Base-by-base conservation (phyloP, 345 rosid species). In the Eucalyptus sp. region DNA sequence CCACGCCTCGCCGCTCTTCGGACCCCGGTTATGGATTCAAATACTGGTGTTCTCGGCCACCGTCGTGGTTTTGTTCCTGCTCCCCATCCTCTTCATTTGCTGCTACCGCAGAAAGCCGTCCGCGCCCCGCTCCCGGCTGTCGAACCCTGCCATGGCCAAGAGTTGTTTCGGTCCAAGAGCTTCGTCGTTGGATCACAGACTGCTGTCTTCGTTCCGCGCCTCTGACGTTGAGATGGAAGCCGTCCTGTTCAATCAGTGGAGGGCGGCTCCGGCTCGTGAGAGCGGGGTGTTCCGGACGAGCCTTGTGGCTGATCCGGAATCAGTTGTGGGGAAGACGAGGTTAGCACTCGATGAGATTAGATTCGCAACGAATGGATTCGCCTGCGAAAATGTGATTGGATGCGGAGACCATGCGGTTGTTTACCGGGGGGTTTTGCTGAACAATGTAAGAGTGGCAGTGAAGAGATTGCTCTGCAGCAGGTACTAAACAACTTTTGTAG, bases 1-100 rank as follows among this genome's bases (percentile, higher is more conserved):
- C 64, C 94, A 90, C 48, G 93, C 94, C 83, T 88, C 94, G 4
- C 88, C 94, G 5, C 90, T 95, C 49, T 93, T 95, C 14, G 96
- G 95, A 58, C 84, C 94, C 89, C 90, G 83, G 60, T 87, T 95
- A 84, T 93, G 95, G 97, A 86, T 97, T 79, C 89, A 94, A 29
- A 86, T 97, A 46, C 85, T 94, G 37, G 88, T 87, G 37, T 86
- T 91, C 60, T 24, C 84, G 37, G 86, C 86, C 62, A 79, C 92
- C n/a, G 31, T 93, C 90, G 24, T 92, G 14, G 52, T 88, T 25
- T 33, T 91, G 9, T n/a, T 92, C 24, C 83, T 94, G 64, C 16
- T 90, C 71, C 31, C 90, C n/a, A 85, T 88, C 60, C 91, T 93
- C 52, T 93, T 90, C 89, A 46, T 93, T 89, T 87, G 81, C 29